Percentiles rank a stretch among this genome's conserved stretches.
phyloP scores from a whole-genome alignment of 2,329 filamentous ascomycete species.

The Talaromyces rugulosus region DNA sequence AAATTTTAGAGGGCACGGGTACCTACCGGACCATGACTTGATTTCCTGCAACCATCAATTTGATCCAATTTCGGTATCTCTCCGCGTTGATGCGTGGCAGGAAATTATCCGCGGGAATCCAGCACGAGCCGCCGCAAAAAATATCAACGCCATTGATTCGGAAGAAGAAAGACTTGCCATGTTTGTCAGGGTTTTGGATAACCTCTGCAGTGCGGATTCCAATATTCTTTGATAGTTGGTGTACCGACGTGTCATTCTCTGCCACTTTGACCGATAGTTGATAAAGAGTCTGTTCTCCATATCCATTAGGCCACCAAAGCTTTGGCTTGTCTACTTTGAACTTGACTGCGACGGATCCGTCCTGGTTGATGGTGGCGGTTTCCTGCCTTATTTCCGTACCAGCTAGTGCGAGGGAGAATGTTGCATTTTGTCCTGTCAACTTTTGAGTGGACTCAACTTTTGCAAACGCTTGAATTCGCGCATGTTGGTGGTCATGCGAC shows the following conservation, averaged over 20 bases:
- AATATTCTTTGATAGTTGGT: constrained; percentile 46
- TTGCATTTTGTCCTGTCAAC: background rate
- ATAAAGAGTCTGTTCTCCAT: constrained; percentile 57
- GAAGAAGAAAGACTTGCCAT: constrained; percentile 62
- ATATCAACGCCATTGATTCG: constrained; percentile 62
- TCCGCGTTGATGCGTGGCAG: constrained; percentile 51
- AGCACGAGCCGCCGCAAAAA: constrained; percentile 62
- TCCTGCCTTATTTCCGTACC: constrained; percentile 29
- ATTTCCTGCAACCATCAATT: constrained; percentile 57
- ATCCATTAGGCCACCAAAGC: constrained; percentile 58
- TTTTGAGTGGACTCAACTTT: constrained; percentile 30
- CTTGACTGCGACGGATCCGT: constrained; percentile 6
- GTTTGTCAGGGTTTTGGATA: constrained; percentile 33
- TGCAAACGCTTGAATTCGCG: constrained; percentile 35
- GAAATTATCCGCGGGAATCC: constrained; percentile 63
- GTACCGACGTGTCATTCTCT: constrained; percentile 33
- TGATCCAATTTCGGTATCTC: constrained; percentile 57
- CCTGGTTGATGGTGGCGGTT: constrained; percentile 29
- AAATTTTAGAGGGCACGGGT: background rate
- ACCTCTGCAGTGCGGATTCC: constrained; percentile 52
- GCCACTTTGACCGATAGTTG: constrained; percentile 45
- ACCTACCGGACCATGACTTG: constrained; percentile 49
- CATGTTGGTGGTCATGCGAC: constrained; percentile 38
- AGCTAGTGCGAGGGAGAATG: constrained; percentile 3
- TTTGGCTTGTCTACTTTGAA: constrained; percentile 38